phyloP scores from a whole-genome alignment of 305 asterid species.

The Rubia peregrina region DNA sequence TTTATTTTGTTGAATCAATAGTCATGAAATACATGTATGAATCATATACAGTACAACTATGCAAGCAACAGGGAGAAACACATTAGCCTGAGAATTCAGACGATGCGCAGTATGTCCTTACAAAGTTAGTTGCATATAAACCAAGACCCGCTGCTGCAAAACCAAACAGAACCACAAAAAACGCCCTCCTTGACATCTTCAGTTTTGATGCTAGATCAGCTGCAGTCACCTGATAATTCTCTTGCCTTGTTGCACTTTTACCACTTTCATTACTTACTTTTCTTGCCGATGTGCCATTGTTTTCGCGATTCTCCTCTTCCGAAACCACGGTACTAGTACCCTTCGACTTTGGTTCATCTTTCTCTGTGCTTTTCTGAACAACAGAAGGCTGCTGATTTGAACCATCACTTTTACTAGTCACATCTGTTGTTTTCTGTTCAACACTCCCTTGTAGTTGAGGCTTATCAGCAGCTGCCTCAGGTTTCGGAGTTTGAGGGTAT shows the following conservation, averaged over 20 bases:
- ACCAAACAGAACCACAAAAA: constrained; percentile 12
- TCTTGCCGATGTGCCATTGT: background rate
- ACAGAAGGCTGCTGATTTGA: background rate
- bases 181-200: constrained; percentile 18
- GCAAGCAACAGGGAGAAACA: background rate
- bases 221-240: constrained; percentile 4
- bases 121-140: constrained; percentile 5
- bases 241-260: background rate
- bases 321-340: background rate
- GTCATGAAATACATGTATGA: background rate
- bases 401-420: background rate
- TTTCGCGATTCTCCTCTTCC: background rate
- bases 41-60: background rate
- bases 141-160: constrained; percentile 14
- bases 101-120: background rate
- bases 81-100: constrained; percentile 10
- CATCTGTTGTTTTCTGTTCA: background rate
- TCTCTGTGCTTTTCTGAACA: background rate
- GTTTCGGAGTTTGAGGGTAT: background rate
- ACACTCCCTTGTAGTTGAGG: background rate
- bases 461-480: background rate
- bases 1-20: background rate
- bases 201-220: background rate
- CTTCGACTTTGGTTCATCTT: background rate
- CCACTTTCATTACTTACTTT: background rate